phyloP scores from a whole-genome alignment of 768 basidiomycete species.

The Rubroboletus pulcherrimus region DNA sequence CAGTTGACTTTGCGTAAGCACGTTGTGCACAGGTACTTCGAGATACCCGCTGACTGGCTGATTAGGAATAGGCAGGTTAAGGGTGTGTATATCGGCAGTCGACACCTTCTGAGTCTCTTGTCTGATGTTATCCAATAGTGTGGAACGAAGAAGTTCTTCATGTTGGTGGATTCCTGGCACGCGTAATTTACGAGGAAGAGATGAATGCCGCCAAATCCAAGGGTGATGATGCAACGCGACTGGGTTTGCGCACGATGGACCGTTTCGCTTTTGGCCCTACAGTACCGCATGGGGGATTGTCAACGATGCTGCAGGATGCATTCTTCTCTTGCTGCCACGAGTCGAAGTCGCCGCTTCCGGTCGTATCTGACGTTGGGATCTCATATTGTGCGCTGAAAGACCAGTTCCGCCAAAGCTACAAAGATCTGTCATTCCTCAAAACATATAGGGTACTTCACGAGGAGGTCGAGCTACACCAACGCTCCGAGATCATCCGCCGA shows the following conservation, averaged over 20 bases:
- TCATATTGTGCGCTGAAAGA: background rate
- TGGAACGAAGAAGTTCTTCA: conserved; percentile 91
- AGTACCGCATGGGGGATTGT: conserved; percentile 27
- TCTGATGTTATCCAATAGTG: conserved; percentile 35
- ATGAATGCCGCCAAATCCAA: conserved; percentile 30
- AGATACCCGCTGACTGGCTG: background rate
- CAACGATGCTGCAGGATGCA: conserved; percentile 11
- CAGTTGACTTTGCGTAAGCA: conserved; percentile 78
- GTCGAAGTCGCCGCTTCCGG: conserved; percentile 7
- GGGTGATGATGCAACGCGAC: background rate
- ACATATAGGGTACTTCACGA: conserved; percentile 3
- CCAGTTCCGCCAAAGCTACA: conserved; percentile 4
- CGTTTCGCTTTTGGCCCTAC: conserved; percentile 67
- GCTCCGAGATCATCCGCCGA: conserved; percentile 1
- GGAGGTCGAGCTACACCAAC: background rate
- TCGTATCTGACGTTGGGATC: conserved; percentile 11
- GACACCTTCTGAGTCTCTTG: background rate
- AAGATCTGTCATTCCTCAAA: conserved; percentile 6
- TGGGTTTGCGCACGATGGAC: conserved; percentile 65
- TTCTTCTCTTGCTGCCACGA: conserved; percentile 10
- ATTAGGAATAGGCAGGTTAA: conserved; percentile 79
- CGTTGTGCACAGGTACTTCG: background rate
- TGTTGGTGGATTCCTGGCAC: conserved; percentile 76
- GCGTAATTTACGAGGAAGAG: conserved; percentile 82
- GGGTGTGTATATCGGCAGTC: conserved; percentile 37